phyloP scores from a whole-genome alignment of 805 yeast species.

The Cyberlindnera sargentensis region DNA sequence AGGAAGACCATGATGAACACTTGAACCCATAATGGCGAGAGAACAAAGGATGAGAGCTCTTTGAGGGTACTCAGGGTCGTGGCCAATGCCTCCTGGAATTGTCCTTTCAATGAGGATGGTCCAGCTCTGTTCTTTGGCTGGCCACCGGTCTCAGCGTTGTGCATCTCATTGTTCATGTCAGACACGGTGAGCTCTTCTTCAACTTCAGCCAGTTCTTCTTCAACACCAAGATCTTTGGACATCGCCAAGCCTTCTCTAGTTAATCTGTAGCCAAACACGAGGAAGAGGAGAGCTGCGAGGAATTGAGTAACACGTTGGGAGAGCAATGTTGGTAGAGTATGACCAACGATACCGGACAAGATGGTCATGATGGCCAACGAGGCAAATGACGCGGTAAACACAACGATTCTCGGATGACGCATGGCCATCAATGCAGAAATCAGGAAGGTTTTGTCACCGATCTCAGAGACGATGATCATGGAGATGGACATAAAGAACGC shows the following conservation, averaged over 20 bases:
- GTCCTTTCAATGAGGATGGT: constrained; percentile 2
- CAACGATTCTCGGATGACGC: constrained; percentile 78
- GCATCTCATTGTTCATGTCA: constrained; percentile 44
- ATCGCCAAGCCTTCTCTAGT: constrained; percentile 75
- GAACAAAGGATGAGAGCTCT: constrained; percentile 26
- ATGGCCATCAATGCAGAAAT: constrained; percentile 98
- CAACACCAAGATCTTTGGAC: constrained; percentile 80
- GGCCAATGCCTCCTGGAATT: background rate
- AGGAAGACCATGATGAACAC: constrained; percentile 92
- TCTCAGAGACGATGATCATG: constrained; percentile 93
- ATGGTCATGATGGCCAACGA: constrained; percentile 89
- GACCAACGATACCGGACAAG: constrained; percentile 86
- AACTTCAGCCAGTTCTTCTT: constrained; percentile 93
- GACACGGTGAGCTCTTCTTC: constrained; percentile 81
- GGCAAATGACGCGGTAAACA: constrained; percentile 81
- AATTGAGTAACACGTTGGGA: constrained; percentile 76
- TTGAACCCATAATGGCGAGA: constrained; percentile 91
- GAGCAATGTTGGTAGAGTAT: constrained; percentile 76
- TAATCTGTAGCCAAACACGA: constrained; percentile 75
- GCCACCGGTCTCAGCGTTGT: constrained; percentile 46
- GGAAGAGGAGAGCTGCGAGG: constrained; percentile 72
- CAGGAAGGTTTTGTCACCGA: constrained; percentile 95
- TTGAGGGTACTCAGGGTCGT: constrained; percentile 11
- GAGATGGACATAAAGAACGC: constrained; percentile 74
- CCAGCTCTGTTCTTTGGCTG: background rate